phyloP scores from a whole-genome alignment of 2,329 filamentous ascomycete species.

The Xylariaceae sp. region DNA sequence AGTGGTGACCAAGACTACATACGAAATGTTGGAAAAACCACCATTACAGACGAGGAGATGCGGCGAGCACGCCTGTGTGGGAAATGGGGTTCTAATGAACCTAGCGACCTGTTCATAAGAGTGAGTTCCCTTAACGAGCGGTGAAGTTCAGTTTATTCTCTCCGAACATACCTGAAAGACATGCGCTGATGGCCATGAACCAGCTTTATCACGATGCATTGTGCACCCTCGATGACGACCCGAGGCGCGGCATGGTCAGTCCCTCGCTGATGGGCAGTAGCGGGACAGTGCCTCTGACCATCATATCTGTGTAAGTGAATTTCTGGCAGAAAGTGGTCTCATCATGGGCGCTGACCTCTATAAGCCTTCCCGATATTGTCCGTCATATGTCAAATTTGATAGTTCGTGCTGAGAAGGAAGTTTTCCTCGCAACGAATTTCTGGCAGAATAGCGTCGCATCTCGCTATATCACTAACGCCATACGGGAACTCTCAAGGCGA shows the following conservation, averaged over 20 bases:
- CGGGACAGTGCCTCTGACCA: slow-evolving; percentile 71
- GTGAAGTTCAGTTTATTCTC: not conserved
- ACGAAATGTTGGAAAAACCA: slow-evolving; percentile 32
- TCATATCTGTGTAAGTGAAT: slow-evolving; percentile 63
- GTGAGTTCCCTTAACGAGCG: slow-evolving; percentile 43
- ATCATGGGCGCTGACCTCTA: not conserved
- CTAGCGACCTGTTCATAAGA: slow-evolving; percentile 71
- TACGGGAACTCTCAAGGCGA: slow-evolving; percentile 72
- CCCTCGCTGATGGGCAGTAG: slow-evolving; percentile 58
- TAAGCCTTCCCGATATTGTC: slow-evolving; percentile 69
- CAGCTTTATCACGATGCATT: slow-evolving; percentile 72
- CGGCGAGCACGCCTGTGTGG: slow-evolving; percentile 66
- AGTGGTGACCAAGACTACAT: slow-evolving; percentile 16
- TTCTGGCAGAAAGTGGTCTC: not conserved
- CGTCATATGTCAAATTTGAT: slow-evolving; percentile 81
- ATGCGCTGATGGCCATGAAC: slow-evolving; percentile 4
- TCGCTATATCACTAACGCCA: slow-evolving; percentile 69
- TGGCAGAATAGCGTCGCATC: slow-evolving; percentile 76
- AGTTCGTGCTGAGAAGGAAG: slow-evolving; percentile 72
- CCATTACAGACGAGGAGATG: slow-evolving; percentile 50
- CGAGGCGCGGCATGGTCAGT: slow-evolving; percentile 57
- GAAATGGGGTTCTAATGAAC: slow-evolving; percentile 68
- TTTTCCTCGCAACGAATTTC: slow-evolving; percentile 77
- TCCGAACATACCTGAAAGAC: not conserved
- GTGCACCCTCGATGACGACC: slow-evolving; percentile 59